Percentiles rank a stretch among this genome's conserved stretches.
These are phyloP conservation scores for Calonectria crousiana DNA, from an alignment of 2,329 filamentous ascomycete genomes.

Conservation along the genomic window DNA sequence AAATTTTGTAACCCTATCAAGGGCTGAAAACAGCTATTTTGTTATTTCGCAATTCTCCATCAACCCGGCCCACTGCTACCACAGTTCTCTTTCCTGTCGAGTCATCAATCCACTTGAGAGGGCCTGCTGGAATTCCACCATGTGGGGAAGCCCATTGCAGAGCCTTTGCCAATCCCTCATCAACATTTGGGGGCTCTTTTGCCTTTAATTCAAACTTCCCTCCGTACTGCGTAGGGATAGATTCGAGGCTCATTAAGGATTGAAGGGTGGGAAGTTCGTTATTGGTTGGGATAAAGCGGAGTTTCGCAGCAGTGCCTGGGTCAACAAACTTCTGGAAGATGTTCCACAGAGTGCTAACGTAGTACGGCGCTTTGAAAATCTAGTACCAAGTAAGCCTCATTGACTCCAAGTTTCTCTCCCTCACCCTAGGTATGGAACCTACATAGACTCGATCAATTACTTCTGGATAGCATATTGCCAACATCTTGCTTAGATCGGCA, in stretches of 20 bases:
- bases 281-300: background rate
- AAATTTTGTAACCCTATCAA: background rate
- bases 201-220: background rate
- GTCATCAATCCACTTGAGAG: background rate
- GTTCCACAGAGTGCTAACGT: background rate
- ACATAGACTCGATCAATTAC: slow-evolving; percentile 3
- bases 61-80: background rate
- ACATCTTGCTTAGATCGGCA: background rate
- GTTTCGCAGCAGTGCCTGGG: background rate
- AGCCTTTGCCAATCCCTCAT: background rate
- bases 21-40: background rate
- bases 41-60: background rate
- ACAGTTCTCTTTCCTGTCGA: background rate
- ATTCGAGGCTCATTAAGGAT: background rate
- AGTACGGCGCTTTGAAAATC: background rate
- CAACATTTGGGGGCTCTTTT: background rate
- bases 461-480: background rate
- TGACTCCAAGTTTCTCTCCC: too few species aligned
- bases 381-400: background rate
- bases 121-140: background rate
- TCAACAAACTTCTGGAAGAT: background rate
- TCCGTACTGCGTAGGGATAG: background rate
- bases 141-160: background rate
- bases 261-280: background rate
- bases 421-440: background rate